Percentiles rank a stretch among this genome's conserved stretches.
These are phyloP conservation scores for Colletotrichum musicola DNA, from an alignment of 2,329 filamentous ascomycete species.

Conservation along the genomic window DNA sequence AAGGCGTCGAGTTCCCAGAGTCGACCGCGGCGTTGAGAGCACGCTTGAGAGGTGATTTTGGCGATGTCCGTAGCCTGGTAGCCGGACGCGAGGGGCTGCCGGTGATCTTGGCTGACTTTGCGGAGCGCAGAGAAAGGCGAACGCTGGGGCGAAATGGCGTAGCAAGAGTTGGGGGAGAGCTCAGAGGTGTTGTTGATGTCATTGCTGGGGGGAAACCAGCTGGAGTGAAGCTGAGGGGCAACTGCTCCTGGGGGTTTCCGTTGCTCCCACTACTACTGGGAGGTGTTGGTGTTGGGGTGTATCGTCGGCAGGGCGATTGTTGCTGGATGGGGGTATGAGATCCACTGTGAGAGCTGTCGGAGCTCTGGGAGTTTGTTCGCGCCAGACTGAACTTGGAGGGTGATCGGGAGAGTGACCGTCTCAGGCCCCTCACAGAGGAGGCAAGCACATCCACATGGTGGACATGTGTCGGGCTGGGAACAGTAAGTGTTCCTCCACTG, in stretches of 20 bases:
- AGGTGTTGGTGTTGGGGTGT: constrained; percentile 42
- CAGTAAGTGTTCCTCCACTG: constrained; percentile 82
- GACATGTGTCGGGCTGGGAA: constrained; percentile 86
- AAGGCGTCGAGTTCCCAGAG: constrained; percentile 69
- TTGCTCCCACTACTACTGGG: constrained; percentile 46
- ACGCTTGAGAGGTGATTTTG: constrained; percentile 85
- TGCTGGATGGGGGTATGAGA: constrained; percentile 38
- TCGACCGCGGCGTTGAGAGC: constrained; percentile 78
- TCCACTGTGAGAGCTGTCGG: constrained; percentile 58
- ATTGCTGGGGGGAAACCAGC: constrained; percentile 42
- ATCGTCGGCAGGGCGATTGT: constrained; percentile 61
- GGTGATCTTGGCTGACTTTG: constrained; percentile 69
- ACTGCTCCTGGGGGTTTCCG: constrained; percentile 47
- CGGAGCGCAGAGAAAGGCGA: constrained; percentile 75
- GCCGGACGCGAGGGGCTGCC: constrained; percentile 65
- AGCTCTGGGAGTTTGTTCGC: constrained; percentile 61
- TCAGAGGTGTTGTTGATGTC: constrained; percentile 47
- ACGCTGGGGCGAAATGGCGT: constrained; percentile 76
- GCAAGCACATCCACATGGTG: constrained; percentile 84
- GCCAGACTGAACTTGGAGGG: constrained; percentile 86
- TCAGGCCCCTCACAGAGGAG: constrained; percentile 83
- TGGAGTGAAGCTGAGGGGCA: constrained; percentile 47
- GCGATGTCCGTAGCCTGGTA: constrained; percentile 76
- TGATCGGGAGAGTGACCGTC: constrained; percentile 91
- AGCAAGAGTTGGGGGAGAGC: constrained; percentile 60